Conservation (phyloP, 805 yeast species). For the Schwanniomyces polymorphus region DNA sequence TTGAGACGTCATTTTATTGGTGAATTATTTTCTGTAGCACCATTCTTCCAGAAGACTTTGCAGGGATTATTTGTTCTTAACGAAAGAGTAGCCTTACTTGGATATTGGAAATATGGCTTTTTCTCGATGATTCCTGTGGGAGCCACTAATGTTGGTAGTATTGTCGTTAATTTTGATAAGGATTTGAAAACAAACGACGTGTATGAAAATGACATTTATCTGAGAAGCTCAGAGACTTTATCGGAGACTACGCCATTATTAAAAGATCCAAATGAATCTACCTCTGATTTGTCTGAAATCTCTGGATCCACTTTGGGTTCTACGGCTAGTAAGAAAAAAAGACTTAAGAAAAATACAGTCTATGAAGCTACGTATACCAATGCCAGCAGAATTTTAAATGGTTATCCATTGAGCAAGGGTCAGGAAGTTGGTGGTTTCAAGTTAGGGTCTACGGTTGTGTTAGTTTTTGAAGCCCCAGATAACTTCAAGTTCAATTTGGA, state of each 20-base stretch:
- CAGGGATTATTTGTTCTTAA: slow-evolving; percentile 86
- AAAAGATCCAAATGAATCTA: slow-evolving; percentile 7
- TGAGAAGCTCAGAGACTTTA: slow-evolving; percentile 15
- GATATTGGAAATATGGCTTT: slow-evolving; percentile 96
- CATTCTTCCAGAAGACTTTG: slow-evolving; percentile 87
- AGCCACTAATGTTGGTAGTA: slow-evolving; percentile 97
- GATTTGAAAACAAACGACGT: slow-evolving; percentile 81
- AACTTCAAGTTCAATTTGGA: slow-evolving; percentile 68
- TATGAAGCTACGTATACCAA: slow-evolving; percentile 90
- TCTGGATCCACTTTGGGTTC: slow-evolving; percentile 6
- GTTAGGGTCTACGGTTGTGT: slow-evolving; percentile 94
- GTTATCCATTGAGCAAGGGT: slow-evolving; percentile 86
- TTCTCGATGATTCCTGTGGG: slow-evolving; percentile 99
- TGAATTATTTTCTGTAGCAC: slow-evolving; percentile 93
- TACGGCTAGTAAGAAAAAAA: slow-evolving; percentile 23
- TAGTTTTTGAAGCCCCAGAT: slow-evolving; percentile 94
- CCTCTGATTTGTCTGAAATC: slow-evolving; percentile 13
- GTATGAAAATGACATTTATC: slow-evolving; percentile 50
- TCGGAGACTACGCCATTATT: slow-evolving; percentile 35
- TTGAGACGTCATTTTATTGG: slow-evolving; percentile 94
- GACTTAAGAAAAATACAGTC: slow-evolving; percentile 71
- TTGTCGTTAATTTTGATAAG: slow-evolving; percentile 86
- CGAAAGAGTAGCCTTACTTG: slow-evolving; percentile 92
- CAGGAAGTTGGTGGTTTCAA: slow-evolving; percentile 97
- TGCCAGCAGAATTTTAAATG: slow-evolving; percentile 75